A percentile compares a stretch with the other conserved stretches of the same genome.
Conservation (phyloP, 148 eudicot species). For the Diospyros lotus region DNA sequence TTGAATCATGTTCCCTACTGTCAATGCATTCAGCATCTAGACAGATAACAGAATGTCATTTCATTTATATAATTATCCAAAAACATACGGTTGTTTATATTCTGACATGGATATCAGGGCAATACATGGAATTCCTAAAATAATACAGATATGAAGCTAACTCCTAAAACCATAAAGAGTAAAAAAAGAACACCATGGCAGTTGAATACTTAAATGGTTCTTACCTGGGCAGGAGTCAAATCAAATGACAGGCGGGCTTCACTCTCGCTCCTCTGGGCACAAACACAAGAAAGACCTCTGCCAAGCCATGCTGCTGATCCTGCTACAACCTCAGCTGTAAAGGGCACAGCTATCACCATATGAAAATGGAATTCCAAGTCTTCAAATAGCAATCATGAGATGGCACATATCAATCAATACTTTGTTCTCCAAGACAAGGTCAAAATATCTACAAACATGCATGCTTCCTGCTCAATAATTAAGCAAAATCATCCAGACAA, state of each 20-base stretch:
- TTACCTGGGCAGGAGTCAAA: slow-evolving; percentile 81
- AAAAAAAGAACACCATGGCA: not conserved
- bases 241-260: slow-evolving; percentile 93
- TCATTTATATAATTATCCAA: no score
- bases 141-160: not conserved
- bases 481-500: not conserved
- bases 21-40: no score
- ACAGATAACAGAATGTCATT: no score
- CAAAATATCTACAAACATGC: not conserved
- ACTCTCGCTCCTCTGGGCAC: slow-evolving; percentile 89
- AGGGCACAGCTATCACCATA: slow-evolving; percentile 25
- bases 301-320: slow-evolving; percentile 99
- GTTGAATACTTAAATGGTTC: slow-evolving; percentile 9
- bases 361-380: slow-evolving; percentile 14
- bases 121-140: not conserved
- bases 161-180: not conserved
- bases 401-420: not conserved
- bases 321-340: slow-evolving; percentile 87
- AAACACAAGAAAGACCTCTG: slow-evolving; percentile 94
- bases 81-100: no score
- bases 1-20: no score
- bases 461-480: not conserved
- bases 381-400: not conserved
- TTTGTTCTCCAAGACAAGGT: not conserved
- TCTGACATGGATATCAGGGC: not conserved